These are phyloP conservation scores for Hypericum androsaemum DNA, from an alignment of 345 rosid genomes.

Conservation along the genomic window DNA sequence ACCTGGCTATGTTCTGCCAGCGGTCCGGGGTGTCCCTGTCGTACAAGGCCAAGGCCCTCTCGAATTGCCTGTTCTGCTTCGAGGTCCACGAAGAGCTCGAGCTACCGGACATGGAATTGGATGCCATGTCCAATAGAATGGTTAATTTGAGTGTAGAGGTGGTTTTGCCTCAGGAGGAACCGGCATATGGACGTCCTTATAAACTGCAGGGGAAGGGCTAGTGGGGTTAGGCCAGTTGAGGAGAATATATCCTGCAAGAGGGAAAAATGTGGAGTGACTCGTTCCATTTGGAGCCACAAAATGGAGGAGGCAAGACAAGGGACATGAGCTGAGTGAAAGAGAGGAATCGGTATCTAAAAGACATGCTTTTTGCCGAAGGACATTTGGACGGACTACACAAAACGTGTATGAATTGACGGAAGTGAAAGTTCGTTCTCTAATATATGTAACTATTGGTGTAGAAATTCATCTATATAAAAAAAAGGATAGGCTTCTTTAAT, in stretches of 20 bases:
- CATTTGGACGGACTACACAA: no score
- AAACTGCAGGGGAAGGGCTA: constrained; percentile 31
- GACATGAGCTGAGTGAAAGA: constrained; percentile 13
- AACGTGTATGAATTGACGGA: no score
- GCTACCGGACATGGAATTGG: constrained; percentile 35
- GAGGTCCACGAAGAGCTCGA: constrained; percentile 54
- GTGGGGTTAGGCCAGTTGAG: constrained; percentile 30
- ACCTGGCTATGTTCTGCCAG: constrained; percentile 79
- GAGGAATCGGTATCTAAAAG: constrained; percentile 32
- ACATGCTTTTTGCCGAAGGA: no score
- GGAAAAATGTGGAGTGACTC: constrained; percentile 36
- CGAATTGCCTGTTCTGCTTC: constrained; percentile 66
- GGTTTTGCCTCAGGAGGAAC: constrained; percentile 13
- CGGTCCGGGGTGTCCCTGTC: constrained; percentile 86
- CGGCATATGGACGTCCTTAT: constrained; percentile 34
- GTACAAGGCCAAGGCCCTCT: constrained; percentile 61
- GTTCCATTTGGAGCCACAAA: constrained; percentile 43
- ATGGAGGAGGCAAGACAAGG: constrained; percentile 17
- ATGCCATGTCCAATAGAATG: constrained; percentile 35
- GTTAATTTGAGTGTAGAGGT: constrained; percentile 14
- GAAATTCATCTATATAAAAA: no score
- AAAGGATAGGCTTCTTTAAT: no score
- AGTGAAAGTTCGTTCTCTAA: no score
- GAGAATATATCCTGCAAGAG: constrained; percentile 33
- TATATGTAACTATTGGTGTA: no score